Base-by-base conservation (phyloP, 495 filamentous ascomycete species). In the Xylaria scruposa region DNA sequence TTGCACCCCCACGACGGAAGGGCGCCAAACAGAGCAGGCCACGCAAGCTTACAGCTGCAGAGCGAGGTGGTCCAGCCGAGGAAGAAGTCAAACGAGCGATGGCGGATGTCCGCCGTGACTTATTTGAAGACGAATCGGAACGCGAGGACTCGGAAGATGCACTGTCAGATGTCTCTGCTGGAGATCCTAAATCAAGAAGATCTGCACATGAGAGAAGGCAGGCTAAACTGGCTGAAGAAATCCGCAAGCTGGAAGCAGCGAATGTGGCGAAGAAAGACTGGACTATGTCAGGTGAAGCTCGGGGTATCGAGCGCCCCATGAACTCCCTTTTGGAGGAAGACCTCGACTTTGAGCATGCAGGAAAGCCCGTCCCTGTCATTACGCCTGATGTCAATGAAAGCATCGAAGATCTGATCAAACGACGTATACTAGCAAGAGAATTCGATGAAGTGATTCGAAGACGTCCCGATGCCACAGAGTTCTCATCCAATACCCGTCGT, bases 251-350 rank as follows among this genome's bases (percentile, higher is more conserved):
- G 44, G 96, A 99, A 84, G 89, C 92, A 8, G 94, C 92, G 29
- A 94, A 93, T 65, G 92, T 99, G 9, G 93, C 93, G 3, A 97
- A 97, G 80, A 91, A 93, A 59, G 89, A 94, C 72, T 99, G 96
- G 96, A 93, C 91, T 61, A 84, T 98, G 46, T 86, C 92, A 13
- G 96, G 96, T 76, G 96, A 99, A 86, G 96, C 94, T 49, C 88
- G 89, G 58, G 97, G 93, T 0, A 84, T 85, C 2, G 92, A 94
- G 70, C 87, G 96, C 59, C 96, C 97, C 0, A 70, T 94, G 21
- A 98, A 99, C 81, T 97, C 95, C 0, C 87, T 99, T 0, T 88
- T 99, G 2, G 97, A 98, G 79, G 91, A 98, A 81, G 94, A 98
- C 72, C 87, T 99, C 17, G 96, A 98, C 66, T 98, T 98, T 75